Evolutionary conservation across 2,329 filamentous ascomycete genomes (phyloP).

Genomic region (Graphiopsis chlorocephala): DNA sequence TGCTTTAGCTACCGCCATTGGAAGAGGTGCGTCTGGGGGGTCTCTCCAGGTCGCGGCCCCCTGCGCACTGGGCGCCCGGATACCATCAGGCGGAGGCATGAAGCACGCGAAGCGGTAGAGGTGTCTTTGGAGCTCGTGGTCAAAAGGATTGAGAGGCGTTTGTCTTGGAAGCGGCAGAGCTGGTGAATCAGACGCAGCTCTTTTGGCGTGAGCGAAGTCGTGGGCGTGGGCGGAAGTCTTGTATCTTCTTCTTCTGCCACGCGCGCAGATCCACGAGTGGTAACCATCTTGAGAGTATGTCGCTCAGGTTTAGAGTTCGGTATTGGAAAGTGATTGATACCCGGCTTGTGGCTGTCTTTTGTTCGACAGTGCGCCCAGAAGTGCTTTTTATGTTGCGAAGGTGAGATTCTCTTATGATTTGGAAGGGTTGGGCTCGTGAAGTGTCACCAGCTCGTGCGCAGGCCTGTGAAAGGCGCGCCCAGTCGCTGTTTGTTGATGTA

Average conservation of each 20-base stretch:
- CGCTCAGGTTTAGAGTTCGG: not conserved
- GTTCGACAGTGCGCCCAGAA: not conserved
- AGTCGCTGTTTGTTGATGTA: not conserved
- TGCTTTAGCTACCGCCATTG: not conserved
- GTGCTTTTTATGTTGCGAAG: not conserved
- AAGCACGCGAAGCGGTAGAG: not conserved
- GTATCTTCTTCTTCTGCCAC: not conserved
- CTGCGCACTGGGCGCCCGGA: not conserved
- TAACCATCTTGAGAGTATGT: not conserved
- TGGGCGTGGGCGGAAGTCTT: not conserved
- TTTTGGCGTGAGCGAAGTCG: not conserved
- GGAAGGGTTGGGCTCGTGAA: not conserved
- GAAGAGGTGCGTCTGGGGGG: not conserved
- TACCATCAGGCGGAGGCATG: not conserved
- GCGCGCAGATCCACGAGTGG: not conserved
- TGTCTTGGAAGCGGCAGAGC: not conserved
- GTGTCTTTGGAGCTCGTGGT: not conserved
- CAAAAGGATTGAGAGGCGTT: not conserved
- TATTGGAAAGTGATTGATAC: not conserved
- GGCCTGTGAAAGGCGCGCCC: not conserved
- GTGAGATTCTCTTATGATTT: not conserved
- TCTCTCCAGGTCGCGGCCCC: not conserved
- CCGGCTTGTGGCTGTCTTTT: not conserved
- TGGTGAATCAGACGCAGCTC: not conserved
- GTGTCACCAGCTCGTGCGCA: not conserved